These are phyloP conservation scores for Papiliotrema flavescens DNA, from an alignment of 1,284 basidiomycete genomes.

Conservation along the genomic window DNA sequence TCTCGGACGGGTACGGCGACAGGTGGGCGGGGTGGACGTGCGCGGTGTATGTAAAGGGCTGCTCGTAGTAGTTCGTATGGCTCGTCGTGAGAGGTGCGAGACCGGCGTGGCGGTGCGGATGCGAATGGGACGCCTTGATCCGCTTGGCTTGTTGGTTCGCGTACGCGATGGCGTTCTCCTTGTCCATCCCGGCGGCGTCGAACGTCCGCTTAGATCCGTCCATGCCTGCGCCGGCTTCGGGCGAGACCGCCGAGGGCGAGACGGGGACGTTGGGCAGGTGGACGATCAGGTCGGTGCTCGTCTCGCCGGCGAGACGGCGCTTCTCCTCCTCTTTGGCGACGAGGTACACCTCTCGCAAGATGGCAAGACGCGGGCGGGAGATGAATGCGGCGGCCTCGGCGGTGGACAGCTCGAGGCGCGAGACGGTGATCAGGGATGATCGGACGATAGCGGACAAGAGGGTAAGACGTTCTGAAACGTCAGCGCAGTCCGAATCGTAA, in stretches of 20 bases:
- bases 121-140: slow-evolving; percentile 9
- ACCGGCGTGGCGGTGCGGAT: neutral
- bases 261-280: slow-evolving; percentile 28
- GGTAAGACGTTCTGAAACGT: slow-evolving; percentile 47
- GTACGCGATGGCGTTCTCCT: slow-evolving; percentile 23
- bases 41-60: slow-evolving; percentile 17
- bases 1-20: slow-evolving; percentile 19
- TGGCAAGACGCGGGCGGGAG: slow-evolving; percentile 49
- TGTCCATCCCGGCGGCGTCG: slow-evolving; percentile 12
- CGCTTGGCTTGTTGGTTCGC: slow-evolving; percentile 11
- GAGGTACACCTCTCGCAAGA: slow-evolving; percentile 53
- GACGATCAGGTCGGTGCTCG: slow-evolving; percentile 22
- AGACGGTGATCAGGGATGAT: slow-evolving; percentile 45
- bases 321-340: slow-evolving; percentile 51
- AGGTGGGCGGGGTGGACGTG: slow-evolving; percentile 14
- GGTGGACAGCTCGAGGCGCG: slow-evolving; percentile 52
- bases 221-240: slow-evolving; percentile 16
- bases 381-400: slow-evolving; percentile 52
- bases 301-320: slow-evolving; percentile 16
- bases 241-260: slow-evolving; percentile 20
- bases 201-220: slow-evolving; percentile 19
- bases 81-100: slow-evolving; percentile 1
- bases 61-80: slow-evolving; percentile 8
- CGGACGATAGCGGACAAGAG: slow-evolving; percentile 52
- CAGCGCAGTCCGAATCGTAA: slow-evolving; percentile 5